phyloP scores from a whole-genome alignment of 345 rosid genomes.

The Citrus maxima region DNA sequence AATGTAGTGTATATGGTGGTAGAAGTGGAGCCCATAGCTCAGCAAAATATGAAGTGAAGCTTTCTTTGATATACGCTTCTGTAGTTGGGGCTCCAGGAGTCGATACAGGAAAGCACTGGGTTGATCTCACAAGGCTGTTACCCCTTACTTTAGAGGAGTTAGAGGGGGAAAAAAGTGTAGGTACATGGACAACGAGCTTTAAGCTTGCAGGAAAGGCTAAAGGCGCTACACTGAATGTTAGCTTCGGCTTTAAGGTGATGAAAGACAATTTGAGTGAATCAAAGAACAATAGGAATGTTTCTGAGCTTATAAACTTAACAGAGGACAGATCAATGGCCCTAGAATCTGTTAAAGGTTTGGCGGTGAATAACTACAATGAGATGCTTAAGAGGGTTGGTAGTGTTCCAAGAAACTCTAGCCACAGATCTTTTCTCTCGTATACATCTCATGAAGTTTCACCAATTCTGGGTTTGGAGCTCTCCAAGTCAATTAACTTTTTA shows the following conservation, averaged over 20 bases:
- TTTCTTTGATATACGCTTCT: conserved; percentile 47
- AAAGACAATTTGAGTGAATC: conserved; percentile 27
- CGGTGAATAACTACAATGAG: conserved; percentile 15
- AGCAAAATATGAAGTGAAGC: conserved; percentile 60
- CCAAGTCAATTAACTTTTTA: conserved; percentile 55
- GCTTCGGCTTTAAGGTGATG: conserved; percentile 55
- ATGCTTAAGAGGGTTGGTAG: conserved; percentile 48
- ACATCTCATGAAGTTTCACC: conserved; percentile 37
- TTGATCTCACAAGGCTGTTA: conserved; percentile 75
- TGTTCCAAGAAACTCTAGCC: conserved; percentile 39
- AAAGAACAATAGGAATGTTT: conserved; percentile 25
- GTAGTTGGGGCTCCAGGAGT: conserved; percentile 38
- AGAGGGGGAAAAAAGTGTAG: conserved; percentile 49
- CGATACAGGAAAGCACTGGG: conserved; percentile 62
- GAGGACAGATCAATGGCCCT: conserved; percentile 15
- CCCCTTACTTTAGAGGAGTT: conserved; percentile 73
- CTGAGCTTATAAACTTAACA: conserved; percentile 28
- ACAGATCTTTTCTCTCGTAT: conserved; percentile 21
- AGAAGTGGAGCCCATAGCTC: conserved; percentile 52
- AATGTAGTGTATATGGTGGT: conserved; percentile 56
- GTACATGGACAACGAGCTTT: conserved; percentile 74
- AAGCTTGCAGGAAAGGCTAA: conserved; percentile 59
- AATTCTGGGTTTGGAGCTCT: conserved; percentile 50
- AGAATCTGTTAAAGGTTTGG: conserved; percentile 14
- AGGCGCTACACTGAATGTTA: conserved; percentile 65